These are phyloP conservation scores for Ustilago tritici DNA, from an alignment of 1,284 basidiomycete genomes.

Conservation along the genomic window DNA sequence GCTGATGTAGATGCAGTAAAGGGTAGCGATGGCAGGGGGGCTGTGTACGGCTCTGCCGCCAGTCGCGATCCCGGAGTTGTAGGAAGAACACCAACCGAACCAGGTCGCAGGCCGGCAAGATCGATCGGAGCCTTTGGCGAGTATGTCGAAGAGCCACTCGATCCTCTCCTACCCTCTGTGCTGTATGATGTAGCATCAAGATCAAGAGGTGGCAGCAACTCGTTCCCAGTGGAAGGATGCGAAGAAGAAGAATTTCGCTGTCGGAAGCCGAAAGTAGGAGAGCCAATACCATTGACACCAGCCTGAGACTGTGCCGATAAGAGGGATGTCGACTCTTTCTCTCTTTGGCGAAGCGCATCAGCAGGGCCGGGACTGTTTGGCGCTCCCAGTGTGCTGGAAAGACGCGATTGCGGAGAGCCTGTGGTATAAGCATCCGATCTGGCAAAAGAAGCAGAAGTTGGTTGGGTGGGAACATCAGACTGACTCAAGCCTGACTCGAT, in stretches of 20 bases:
- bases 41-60: constrained; percentile 17
- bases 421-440: constrained; percentile 5
- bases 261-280: constrained; percentile 25
- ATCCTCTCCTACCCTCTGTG: constrained; percentile 7
- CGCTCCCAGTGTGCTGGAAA: not conserved
- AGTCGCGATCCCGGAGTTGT: not conserved
- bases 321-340: not conserved
- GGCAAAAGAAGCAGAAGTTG: constrained; percentile 21
- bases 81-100: constrained; percentile 7
- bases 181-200: constrained; percentile 6
- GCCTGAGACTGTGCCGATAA: not conserved
- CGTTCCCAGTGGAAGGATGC: constrained; percentile 16
- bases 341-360: not conserved
- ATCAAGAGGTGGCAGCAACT: constrained; percentile 31
- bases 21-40: constrained; percentile 30
- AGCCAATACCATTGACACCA: constrained; percentile 21
- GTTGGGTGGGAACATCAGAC: constrained; percentile 11
- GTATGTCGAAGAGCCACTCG: constrained; percentile 19
- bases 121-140: constrained; percentile 12
- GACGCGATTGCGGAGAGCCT: constrained; percentile 8
- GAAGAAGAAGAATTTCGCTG: constrained; percentile 15
- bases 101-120: constrained; percentile 16
- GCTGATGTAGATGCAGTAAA: constrained; percentile 22
- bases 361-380: not conserved
- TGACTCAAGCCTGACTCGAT: constrained; percentile 18